Evolutionary conservation across 148 eudicot genomes (phyloP).

Genomic region (Chenopodium album): DNA sequence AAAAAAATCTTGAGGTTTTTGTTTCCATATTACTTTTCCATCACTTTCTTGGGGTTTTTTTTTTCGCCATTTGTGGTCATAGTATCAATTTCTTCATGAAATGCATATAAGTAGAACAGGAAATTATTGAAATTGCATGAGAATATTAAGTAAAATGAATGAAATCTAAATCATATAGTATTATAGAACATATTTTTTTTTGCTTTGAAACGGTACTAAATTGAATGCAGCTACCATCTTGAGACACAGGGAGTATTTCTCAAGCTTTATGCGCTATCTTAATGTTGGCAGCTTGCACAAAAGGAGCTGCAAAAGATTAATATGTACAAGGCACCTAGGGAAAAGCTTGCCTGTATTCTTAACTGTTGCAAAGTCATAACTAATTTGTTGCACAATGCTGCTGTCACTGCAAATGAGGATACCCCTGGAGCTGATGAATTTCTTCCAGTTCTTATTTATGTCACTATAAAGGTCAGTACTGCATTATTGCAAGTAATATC

Average conservation of each 20-base stretch:
- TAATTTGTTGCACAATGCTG: conserved; percentile 82
- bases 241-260: neutral
- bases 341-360: conserved; percentile 90
- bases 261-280: conserved; percentile 3
- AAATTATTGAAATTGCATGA: neutral
- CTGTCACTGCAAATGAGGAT: conserved; percentile 65
- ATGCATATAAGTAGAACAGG: neutral
- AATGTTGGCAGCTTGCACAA: conserved; percentile 73
- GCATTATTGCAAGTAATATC: neutral
- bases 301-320: conserved; percentile 95
- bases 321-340: conserved; percentile 95
- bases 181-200: neutral
- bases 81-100: neutral
- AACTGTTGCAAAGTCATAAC: conserved; percentile 91
- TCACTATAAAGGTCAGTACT: conserved; percentile 74
- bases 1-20: neutral
- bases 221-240: neutral
- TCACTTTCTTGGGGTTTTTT: neutral
- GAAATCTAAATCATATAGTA: neutral
- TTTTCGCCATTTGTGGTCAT: neutral
- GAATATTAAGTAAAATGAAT: neutral
- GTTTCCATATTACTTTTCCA: no score
- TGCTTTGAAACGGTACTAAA: neutral
- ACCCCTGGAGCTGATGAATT: conserved; percentile 97
- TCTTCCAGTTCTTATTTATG: conserved; percentile 91